phyloP scores from a whole-genome alignment of 352 stramenopile species.

The Pythium aristosporum region DNA sequence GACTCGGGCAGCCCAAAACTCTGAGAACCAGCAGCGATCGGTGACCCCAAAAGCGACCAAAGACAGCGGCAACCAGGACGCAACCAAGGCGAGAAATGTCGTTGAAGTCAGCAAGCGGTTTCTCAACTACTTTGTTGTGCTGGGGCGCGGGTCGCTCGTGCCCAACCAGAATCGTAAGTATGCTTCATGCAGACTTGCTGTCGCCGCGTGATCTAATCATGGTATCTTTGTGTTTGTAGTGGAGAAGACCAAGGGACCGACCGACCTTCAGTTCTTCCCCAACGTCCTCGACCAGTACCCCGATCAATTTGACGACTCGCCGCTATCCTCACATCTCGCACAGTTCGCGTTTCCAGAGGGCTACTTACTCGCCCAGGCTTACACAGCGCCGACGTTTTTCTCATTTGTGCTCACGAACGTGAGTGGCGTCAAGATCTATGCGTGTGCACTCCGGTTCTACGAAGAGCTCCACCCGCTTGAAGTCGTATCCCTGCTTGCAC shows the following conservation, averaged over 20 bases:
- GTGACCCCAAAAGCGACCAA: slow-evolving; percentile 27
- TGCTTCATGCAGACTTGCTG: background rate
- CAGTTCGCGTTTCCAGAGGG: slow-evolving; percentile 84
- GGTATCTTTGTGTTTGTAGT: slow-evolving; percentile 31
- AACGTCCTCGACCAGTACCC: slow-evolving; percentile 67
- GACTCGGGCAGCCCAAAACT: background rate
- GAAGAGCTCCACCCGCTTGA: slow-evolving; percentile 80
- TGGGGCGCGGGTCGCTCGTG: slow-evolving; percentile 57
- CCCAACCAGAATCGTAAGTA: slow-evolving; percentile 66
- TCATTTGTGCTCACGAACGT: slow-evolving; percentile 86
- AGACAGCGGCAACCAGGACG: slow-evolving; percentile 30
- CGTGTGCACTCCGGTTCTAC: slow-evolving; percentile 77
- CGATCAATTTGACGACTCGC: slow-evolving; percentile 54
- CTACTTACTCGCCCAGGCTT: slow-evolving; percentile 57
- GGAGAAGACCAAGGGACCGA: slow-evolving; percentile 70
- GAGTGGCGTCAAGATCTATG: slow-evolving; percentile 79
- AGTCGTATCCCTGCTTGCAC: slow-evolving; percentile 67
- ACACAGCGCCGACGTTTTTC: slow-evolving; percentile 66
- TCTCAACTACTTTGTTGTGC: slow-evolving; percentile 82
- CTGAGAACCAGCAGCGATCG: slow-evolving; percentile 45
- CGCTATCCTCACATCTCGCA: slow-evolving; percentile 58
- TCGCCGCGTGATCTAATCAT: background rate
- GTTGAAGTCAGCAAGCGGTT: slow-evolving; percentile 80
- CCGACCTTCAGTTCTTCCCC: slow-evolving; percentile 68
- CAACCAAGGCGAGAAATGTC: slow-evolving; percentile 46